Evolutionary conservation across 108 stramenopile genomes (phyloP).

Genomic region (Stephanodiscus minutulus): DNA sequence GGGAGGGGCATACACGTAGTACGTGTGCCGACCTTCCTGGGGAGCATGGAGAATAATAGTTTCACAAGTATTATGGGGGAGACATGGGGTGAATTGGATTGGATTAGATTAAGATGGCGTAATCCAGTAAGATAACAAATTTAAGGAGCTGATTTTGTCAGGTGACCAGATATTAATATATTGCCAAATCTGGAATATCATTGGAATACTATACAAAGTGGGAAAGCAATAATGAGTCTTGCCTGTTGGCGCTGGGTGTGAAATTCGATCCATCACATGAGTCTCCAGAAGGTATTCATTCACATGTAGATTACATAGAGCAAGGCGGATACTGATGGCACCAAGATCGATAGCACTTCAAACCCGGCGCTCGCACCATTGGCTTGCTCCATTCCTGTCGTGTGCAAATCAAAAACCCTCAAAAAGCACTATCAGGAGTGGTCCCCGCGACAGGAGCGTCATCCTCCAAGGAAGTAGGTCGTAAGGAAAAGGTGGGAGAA

Average conservation of each 20-base stretch:
- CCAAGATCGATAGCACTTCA: neutral
- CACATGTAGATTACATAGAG: neutral
- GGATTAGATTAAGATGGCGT: neutral
- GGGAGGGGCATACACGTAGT: constrained; percentile 85
- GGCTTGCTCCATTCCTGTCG: neutral
- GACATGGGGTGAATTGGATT: constrained; percentile 11
- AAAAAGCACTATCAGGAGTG: too few species aligned
- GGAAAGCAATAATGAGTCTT: neutral
- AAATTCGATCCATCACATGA: too few species aligned
- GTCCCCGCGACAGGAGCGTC: too few species aligned
- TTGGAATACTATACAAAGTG: neutral
- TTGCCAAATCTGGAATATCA: too few species aligned
- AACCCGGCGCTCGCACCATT: neutral
- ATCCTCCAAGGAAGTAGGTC: neutral
- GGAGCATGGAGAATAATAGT: constrained; percentile 87
- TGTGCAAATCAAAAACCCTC: neutral
- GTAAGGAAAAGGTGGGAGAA: neutral
- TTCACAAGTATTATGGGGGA: constrained; percentile 74
- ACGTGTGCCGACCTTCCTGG: constrained; percentile 84
- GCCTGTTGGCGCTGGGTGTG: neutral
- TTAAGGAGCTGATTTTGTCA: neutral
- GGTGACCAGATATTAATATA: too few species aligned
- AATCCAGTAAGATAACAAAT: neutral
- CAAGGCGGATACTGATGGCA: neutral
- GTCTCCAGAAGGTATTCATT: neutral